phyloP scores from a whole-genome alignment of 2,329 filamentous ascomycete species.

The Aureobasidium zeae region DNA sequence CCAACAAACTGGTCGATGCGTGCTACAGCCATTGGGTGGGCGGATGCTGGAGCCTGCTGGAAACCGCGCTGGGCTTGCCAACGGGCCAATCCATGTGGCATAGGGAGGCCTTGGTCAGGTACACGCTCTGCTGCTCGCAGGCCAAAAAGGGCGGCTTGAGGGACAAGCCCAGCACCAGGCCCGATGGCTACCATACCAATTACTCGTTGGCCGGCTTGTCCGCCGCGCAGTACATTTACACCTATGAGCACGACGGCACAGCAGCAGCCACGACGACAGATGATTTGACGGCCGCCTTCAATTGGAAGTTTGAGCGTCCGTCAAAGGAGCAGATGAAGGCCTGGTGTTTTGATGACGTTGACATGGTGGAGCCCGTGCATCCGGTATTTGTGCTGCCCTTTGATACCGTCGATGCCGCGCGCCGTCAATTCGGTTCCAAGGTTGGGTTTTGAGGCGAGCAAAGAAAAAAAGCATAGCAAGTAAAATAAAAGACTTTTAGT shows the following conservation, averaged over 20 bases:
- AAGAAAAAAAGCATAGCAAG: too few relatives aligned
- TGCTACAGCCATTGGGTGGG: conserved; percentile 99
- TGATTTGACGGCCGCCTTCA: conserved; percentile 33
- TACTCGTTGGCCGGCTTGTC: conserved; percentile 84
- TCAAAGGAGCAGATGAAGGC: conserved; percentile 42
- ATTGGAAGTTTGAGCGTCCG: conserved; percentile 41
- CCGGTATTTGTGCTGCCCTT: conserved; percentile 80
- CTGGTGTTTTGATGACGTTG: conserved; percentile 57
- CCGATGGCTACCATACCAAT: conserved; percentile 87
- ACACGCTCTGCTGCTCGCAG: conserved; percentile 85
- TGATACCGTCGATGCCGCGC: conserved; percentile 54
- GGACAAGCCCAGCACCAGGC: conserved; percentile 86
- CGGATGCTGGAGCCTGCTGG: conserved; percentile 83
- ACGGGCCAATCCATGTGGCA: conserved; percentile 56
- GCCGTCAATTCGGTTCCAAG: conserved; percentile 55
- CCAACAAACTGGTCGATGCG: conserved; percentile 95
- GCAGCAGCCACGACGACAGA: conserved; percentile 19
- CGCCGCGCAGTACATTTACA: conserved; percentile 60
- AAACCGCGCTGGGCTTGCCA: conserved; percentile 55
- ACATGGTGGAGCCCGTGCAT: conserved; percentile 63
- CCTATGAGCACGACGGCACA: conserved; percentile 19
- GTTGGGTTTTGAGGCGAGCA: conserved; percentile 46
- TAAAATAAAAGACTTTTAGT: too few relatives aligned
- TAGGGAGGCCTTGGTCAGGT: conserved; percentile 74
- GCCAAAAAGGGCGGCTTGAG: conserved; percentile 66